Conservation (phyloP, 2,329 filamentous ascomycete genomes). For the Colletotrichum lupini region DNA sequence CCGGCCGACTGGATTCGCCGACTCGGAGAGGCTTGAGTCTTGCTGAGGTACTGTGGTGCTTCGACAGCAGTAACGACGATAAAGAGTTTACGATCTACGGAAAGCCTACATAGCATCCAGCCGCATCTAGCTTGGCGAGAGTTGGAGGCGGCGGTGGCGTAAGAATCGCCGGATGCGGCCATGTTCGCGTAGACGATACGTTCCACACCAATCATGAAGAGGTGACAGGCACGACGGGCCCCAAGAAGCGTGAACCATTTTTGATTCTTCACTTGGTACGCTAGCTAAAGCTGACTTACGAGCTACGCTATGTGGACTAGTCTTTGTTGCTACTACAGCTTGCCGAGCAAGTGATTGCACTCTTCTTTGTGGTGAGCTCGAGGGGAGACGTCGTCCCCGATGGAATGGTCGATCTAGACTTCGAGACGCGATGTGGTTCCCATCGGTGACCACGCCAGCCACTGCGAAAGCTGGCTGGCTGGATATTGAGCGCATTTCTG, state of each 20-base stretch:
- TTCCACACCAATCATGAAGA: not conserved
- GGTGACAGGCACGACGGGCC: not conserved
- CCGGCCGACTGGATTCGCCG: not conserved
- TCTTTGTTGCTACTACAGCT: not conserved
- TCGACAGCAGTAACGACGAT: not conserved
- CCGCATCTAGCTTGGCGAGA: not conserved
- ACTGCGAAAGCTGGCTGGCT: not conserved
- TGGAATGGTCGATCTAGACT: not conserved
- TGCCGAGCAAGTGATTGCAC: not conserved
- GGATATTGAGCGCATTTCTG: not conserved
- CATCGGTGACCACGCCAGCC: not conserved
- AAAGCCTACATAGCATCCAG: not conserved
- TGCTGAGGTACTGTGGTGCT: too few relatives aligned
- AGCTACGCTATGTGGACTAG: not conserved
- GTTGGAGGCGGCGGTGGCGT: not conserved
- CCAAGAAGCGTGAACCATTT: too few relatives aligned
- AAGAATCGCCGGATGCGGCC: not conserved
- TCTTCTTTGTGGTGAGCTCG: not conserved
- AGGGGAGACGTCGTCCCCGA: not conserved
- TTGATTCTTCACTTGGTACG: too few relatives aligned
- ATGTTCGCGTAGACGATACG: not conserved
- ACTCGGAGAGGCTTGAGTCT: not conserved
- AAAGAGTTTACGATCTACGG: not conserved
- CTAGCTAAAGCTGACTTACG: too few relatives aligned
- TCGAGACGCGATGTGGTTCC: not conserved